Evolutionary conservation across 2,329 filamentous ascomycete species (phyloP).

Genomic region (Colletotrichum gigasporum): DNA sequence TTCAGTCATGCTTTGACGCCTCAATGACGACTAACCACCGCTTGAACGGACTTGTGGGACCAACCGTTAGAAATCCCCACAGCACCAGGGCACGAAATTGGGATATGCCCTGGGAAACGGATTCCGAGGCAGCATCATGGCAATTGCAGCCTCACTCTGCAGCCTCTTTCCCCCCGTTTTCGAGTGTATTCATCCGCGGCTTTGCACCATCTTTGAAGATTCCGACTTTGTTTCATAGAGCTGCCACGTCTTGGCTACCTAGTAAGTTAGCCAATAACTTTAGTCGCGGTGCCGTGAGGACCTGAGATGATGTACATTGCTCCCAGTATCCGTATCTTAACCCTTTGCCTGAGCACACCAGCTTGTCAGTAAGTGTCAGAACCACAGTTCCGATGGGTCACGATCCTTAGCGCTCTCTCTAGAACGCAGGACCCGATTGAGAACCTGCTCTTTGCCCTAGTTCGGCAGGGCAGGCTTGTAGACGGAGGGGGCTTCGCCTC

Average conservation of each 20-base stretch:
- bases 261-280: not conserved
- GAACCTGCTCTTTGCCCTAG: too few species aligned
- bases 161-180: not conserved
- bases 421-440: too few species aligned
- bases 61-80: conserved; percentile 1
- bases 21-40: not conserved
- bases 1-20: not conserved
- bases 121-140: not conserved
- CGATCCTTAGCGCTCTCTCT: not conserved
- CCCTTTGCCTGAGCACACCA: not conserved
- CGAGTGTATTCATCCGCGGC: not conserved
- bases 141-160: conserved; percentile 1
- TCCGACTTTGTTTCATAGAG: not conserved
- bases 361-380: not conserved
- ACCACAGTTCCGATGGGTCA: not conserved
- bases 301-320: not conserved
- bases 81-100: conserved; percentile 11
- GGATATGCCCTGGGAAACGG: conserved; percentile 18
- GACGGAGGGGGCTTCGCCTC: not conserved
- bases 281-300: too few species aligned
- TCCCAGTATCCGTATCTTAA: too few species aligned
- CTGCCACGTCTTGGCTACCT: not conserved
- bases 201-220: not conserved
- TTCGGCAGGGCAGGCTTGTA: too few species aligned
- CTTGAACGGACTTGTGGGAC: conserved; percentile 4